Conservation (phyloP, 1,284 basidiomycete species). For the Phenoliferia sp. region DNA sequence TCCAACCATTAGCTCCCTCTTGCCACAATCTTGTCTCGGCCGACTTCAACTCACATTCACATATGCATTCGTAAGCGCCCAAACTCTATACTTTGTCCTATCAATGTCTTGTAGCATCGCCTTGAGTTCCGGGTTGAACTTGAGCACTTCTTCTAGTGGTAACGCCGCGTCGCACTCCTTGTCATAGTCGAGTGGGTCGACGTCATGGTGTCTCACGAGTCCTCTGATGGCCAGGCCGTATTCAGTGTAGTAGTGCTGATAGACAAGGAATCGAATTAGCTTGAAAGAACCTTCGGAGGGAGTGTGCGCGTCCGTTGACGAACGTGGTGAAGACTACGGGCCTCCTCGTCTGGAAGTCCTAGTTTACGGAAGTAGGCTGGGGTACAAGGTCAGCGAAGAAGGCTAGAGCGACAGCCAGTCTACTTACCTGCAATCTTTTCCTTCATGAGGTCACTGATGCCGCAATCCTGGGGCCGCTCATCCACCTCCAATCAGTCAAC, state of each 20-base stretch:
- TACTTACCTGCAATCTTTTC: conserved; percentile 20
- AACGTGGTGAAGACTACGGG: conserved; percentile 37
- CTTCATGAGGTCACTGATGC: conserved; percentile 29
- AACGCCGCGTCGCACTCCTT: conserved; percentile 42
- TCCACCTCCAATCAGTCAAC: neutral
- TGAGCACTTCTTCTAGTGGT: conserved; percentile 42
- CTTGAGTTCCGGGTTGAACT: conserved; percentile 37
- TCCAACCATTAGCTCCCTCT: neutral
- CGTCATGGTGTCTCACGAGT: conserved; percentile 44
- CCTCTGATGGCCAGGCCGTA: conserved; percentile 47
- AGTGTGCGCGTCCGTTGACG: conserved; percentile 27
- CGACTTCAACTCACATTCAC: conserved; percentile 16
- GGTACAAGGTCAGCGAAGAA: neutral
- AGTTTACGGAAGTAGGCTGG: conserved; percentile 40
- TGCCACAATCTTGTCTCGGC: neutral
- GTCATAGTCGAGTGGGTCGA: conserved; percentile 38
- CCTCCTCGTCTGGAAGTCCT: conserved; percentile 40
- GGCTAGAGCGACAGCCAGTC: neutral
- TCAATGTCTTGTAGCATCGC: conserved; percentile 40
- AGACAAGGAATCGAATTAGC: neutral
- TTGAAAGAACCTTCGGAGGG: conserved; percentile 26
- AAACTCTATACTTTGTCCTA: conserved; percentile 39
- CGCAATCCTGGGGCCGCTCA: conserved; percentile 18
- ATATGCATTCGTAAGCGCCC: conserved; percentile 31
- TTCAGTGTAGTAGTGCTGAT: conserved; percentile 26